Evolutionary conservation across 2,329 filamentous ascomycete genomes (phyloP).

Genomic region (Tolypocladium pustulatum): DNA sequence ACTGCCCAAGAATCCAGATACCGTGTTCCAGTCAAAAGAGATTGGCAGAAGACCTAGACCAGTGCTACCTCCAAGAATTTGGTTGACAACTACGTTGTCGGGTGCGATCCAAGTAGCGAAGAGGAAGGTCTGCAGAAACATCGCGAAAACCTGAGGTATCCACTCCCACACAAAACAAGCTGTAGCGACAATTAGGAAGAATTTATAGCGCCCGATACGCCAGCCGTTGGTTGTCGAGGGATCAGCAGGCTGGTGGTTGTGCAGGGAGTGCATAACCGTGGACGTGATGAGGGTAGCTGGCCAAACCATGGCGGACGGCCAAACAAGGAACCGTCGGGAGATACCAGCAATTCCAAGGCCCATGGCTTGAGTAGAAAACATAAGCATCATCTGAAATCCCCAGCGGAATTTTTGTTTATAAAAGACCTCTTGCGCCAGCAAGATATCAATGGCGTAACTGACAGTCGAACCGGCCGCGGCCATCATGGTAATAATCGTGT

Average conservation of each 20-base stretch:
- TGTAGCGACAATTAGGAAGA: constrained; percentile 42
- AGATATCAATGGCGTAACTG: constrained; percentile 29
- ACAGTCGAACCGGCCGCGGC: constrained; percentile 23
- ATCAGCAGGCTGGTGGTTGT: constrained; percentile 45
- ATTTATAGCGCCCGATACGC: constrained; percentile 46
- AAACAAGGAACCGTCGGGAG: constrained; percentile 46
- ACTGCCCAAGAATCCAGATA: constrained; percentile 44
- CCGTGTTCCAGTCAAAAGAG: constrained; percentile 56
- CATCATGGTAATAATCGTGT: constrained; percentile 38
- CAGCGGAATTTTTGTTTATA: constrained; percentile 41
- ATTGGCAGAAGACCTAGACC: constrained; percentile 53
- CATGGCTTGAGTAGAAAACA: constrained; percentile 50
- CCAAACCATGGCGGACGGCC: constrained; percentile 56
- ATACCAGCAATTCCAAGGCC: constrained; percentile 55
- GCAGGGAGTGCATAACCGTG: constrained; percentile 52
- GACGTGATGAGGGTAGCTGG: constrained; percentile 49
- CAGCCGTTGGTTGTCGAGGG: constrained; percentile 44
- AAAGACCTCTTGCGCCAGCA: constrained; percentile 32
- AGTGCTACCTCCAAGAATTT: constrained; percentile 52
- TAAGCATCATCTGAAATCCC: constrained; percentile 48
- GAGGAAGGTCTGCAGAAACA: constrained; percentile 47
- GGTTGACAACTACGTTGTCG: constrained; percentile 50
- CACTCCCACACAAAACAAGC: constrained; percentile 46
- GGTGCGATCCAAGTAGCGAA: constrained; percentile 54
- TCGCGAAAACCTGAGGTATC: constrained; percentile 47